Percentiles rank a stretch among this genome's conserved stretches.
phyloP scores from a whole-genome alignment of 495 filamentous ascomycete genomes.

The Hypoxylon intermedium region DNA sequence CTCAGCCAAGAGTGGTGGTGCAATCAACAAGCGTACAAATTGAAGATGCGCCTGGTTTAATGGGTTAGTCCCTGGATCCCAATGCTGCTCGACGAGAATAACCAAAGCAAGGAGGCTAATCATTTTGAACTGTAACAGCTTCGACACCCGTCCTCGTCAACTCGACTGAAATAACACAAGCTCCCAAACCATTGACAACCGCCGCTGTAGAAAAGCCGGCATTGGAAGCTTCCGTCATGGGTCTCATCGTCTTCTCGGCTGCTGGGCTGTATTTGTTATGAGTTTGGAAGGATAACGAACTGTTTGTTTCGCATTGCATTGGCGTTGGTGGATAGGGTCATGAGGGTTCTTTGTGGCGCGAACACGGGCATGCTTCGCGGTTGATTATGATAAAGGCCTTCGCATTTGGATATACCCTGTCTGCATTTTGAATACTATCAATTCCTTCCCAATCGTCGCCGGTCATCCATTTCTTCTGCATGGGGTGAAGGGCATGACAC shows the following conservation, averaged over 20 bases:
- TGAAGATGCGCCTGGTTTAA: constrained; percentile 26
- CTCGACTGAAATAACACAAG: constrained; percentile 26
- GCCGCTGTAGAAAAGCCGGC: constrained; percentile 32
- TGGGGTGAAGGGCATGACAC: not conserved
- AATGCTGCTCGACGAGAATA: not conserved
- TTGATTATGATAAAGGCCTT: constrained; percentile 12
- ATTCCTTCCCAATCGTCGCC: not conserved
- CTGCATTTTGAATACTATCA: constrained; percentile 24
- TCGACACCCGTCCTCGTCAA: constrained; percentile 31
- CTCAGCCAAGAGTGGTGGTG: constrained; percentile 17
- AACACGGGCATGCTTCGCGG: not conserved
- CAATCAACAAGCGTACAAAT: constrained; percentile 28
- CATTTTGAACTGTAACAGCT: constrained; percentile 1
- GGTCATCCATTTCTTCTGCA: not conserved
- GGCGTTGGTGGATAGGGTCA: constrained; percentile 26
- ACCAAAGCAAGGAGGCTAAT: constrained; percentile 7
- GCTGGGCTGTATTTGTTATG: constrained; percentile 41
- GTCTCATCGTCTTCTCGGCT: constrained; percentile 41
- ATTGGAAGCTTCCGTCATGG: constrained; percentile 43
- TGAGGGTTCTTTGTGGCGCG: not conserved
- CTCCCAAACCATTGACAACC: constrained; percentile 22
- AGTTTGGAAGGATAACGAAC: constrained; percentile 4
- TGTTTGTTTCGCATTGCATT: constrained; percentile 15
- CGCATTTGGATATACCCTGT: constrained; percentile 32
- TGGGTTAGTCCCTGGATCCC: constrained; percentile 12